Percentiles rank a stretch among this genome's conserved stretches.
Evolutionary conservation across 768 basidiomycete species (phyloP).

Genomic region (Jaapia argillacea): DNA sequence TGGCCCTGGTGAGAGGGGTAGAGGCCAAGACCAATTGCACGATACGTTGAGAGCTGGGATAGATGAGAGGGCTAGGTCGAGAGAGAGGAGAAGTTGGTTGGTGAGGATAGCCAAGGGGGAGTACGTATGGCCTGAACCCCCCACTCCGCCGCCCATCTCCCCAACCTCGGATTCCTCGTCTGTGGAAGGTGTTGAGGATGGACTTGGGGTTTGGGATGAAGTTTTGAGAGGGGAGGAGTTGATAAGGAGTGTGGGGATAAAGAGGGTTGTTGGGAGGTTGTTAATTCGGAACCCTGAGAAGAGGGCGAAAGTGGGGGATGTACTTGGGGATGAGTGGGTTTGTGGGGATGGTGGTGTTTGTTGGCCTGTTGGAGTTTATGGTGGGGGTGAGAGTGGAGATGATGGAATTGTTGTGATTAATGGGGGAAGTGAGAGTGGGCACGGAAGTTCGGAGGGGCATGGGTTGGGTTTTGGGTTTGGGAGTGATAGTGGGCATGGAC

Average conservation of each 20-base stretch:
- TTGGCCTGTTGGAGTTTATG: too few relatives aligned
- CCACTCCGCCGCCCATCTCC: too few relatives aligned
- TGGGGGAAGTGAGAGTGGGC: too few relatives aligned
- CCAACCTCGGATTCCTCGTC: too few relatives aligned
- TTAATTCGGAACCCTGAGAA: constrained; percentile 62
- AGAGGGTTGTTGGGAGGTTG: constrained; percentile 45
- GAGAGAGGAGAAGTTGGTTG: constrained; percentile 32
- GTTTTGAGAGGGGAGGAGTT: constrained; percentile 24
- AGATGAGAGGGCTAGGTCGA: constrained; percentile 19
- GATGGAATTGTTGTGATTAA: too few relatives aligned
- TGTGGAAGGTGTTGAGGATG: not conserved
- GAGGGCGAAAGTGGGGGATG: constrained; percentile 47
- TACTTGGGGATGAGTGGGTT: constrained; percentile 53
- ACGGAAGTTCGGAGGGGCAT: too few relatives aligned
- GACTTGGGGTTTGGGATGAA: not conserved
- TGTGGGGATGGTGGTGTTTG: constrained; percentile 24
- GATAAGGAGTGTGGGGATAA: constrained; percentile 32
- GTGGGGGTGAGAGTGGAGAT: too few relatives aligned
- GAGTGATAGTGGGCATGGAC: too few relatives aligned
- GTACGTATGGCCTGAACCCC: constrained; percentile 68
- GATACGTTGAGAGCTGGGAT: too few relatives aligned
- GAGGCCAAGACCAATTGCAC: too few relatives aligned
- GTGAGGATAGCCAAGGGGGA: constrained; percentile 76
- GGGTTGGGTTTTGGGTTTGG: too few relatives aligned
- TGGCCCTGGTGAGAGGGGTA: too few relatives aligned